Conservation (phyloP, 2,329 filamentous ascomycete species). For the Bipolaris bicolor region DNA sequence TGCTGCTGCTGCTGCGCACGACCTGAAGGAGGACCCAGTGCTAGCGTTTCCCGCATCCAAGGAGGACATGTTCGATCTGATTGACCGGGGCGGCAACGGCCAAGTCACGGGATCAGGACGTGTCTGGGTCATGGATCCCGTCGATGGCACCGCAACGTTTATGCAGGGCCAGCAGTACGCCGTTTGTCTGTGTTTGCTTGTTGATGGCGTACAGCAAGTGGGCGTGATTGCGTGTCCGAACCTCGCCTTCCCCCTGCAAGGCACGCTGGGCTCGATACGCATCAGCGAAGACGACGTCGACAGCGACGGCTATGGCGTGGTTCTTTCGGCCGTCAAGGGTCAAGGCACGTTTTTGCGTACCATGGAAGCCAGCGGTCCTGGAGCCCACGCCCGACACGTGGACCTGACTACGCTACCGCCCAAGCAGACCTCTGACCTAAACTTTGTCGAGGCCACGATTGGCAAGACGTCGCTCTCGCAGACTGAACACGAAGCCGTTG, state of each 20-base stretch:
- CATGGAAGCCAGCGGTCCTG: conserved; percentile 46
- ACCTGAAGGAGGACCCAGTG: conserved; percentile 4
- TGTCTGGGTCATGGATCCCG: conserved; percentile 69
- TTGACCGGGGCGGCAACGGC: conserved; percentile 65
- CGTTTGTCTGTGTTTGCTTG: conserved; percentile 64
- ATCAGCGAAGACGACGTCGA: conserved; percentile 52
- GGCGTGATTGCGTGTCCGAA: conserved; percentile 69
- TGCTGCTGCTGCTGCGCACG: conserved; percentile 6
- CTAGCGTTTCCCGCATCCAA: conserved; percentile 51
- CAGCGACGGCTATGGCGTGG: conserved; percentile 47
- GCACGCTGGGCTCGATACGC: conserved; percentile 21
- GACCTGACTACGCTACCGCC: conserved; percentile 22
- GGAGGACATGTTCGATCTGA: conserved; percentile 66
- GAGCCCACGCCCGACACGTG: conserved; percentile 39
- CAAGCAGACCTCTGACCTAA: conserved; percentile 42
- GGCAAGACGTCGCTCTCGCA: conserved; percentile 50
- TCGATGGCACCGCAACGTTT: conserved; percentile 69
- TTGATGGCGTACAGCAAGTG: conserved; percentile 63
- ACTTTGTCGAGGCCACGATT: conserved; percentile 55
- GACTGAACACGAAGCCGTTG: conserved; percentile 47
- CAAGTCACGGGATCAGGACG: conserved; percentile 53
- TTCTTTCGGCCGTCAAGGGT: conserved; percentile 57
- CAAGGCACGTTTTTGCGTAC: conserved; percentile 53
- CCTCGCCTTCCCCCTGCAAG: conserved; percentile 51
- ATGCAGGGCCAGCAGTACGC: conserved; percentile 67